These are phyloP conservation scores for Chlamydomonas applanata DNA, from an alignment of 139 green algal species.

Conservation along the genomic window DNA sequence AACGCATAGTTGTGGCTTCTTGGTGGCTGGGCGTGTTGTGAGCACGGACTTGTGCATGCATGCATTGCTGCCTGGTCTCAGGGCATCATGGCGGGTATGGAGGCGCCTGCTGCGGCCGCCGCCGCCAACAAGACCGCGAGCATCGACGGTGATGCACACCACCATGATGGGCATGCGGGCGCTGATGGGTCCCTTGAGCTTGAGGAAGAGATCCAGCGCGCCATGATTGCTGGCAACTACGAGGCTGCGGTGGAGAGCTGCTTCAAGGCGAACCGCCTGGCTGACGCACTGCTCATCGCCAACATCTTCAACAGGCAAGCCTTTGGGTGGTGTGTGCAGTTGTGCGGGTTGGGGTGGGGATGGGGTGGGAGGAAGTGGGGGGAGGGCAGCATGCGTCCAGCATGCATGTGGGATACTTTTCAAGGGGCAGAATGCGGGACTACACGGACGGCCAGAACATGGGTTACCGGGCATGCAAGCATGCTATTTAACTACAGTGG, in stretches of 20 bases:
- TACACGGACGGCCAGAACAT: too few relatives aligned
- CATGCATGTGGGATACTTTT: not conserved
- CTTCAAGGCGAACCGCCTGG: conserved; percentile 76
- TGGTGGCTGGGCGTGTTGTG: too few relatives aligned
- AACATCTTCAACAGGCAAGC: conserved; percentile 49
- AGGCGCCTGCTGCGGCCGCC: not conserved
- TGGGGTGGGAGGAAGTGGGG: not conserved
- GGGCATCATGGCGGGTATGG: not conserved
- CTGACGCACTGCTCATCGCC: conserved; percentile 93
- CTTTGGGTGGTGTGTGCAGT: conserved; percentile 6
- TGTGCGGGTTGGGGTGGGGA: not conserved
- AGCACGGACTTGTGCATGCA: too few relatives aligned
- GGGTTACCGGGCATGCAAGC: too few relatives aligned
- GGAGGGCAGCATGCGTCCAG: not conserved
- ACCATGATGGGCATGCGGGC: not conserved
- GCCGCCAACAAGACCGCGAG: not conserved
- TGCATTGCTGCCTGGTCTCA: too few relatives aligned
- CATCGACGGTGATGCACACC: too few relatives aligned
- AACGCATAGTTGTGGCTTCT: too few relatives aligned
- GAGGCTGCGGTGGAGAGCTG: conserved; percentile 81
- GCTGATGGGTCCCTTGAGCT: conserved; percentile 25
- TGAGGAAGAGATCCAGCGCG: conserved; percentile 81
- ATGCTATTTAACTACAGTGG: too few relatives aligned
- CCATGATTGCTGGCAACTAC: conserved; percentile 88
- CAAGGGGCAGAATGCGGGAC: too few relatives aligned